phyloP scores from a whole-genome alignment of 2,329 filamentous ascomycete genomes.

The Botrytis porri region DNA sequence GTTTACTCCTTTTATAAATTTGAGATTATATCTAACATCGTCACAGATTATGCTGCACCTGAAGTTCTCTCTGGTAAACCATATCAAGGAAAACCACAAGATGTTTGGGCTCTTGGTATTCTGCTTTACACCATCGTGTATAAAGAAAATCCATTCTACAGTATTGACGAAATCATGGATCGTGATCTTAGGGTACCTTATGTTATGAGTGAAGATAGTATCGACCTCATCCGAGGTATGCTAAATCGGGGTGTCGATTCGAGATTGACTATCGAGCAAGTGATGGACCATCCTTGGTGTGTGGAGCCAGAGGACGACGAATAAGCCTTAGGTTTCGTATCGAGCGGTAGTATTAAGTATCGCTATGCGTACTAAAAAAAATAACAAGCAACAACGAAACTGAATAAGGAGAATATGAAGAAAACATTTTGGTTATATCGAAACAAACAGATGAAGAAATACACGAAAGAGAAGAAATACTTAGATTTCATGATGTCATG shows the following conservation, averaged over 20 bases:
- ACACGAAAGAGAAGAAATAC: constrained; percentile 8
- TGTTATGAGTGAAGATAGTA: constrained; percentile 84
- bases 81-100: constrained; percentile 94
- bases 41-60: constrained; percentile 90
- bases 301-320: constrained; percentile 25
- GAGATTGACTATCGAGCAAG: constrained; percentile 81
- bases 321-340: constrained; percentile 29
- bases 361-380: background rate
- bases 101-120: constrained; percentile 97
- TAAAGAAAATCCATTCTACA: constrained; percentile 99
- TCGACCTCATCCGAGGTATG: constrained; percentile 89
- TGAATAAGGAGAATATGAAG: background rate
- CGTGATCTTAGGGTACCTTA: constrained; percentile 90
- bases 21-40: constrained; percentile 22
- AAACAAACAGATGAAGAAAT: constrained; percentile 2
- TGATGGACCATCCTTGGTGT: constrained; percentile 83
- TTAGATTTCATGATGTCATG: constrained; percentile 22
- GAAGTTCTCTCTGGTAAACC: constrained; percentile 90
- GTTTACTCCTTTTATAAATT: constrained; percentile 34
- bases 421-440: background rate
- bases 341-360: constrained; percentile 5
- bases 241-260: constrained; percentile 83
- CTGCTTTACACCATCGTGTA: constrained; percentile 98
- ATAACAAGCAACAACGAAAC: background rate
- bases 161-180: constrained; percentile 98